Base-by-base conservation (phyloP, 371 early-diverging fungal species). In the Apophysomyces elegans region DNA sequence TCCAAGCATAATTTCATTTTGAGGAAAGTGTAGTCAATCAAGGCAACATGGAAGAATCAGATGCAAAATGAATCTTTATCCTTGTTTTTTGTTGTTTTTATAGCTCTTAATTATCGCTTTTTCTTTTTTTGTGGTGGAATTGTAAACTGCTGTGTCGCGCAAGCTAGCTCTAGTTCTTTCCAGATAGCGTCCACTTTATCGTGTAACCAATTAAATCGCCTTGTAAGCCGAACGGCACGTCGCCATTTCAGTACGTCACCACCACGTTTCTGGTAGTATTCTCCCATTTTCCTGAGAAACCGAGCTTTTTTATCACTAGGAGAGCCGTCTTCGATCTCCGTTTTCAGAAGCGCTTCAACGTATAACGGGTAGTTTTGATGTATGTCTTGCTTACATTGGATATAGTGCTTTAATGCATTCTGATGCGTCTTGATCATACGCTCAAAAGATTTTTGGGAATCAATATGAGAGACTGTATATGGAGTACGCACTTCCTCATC, bases 201-300 rank as follows among this genome's bases (percentile, higher is more conserved):
- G 18, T 64, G 56, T 36, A 36, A 32, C 37, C 41, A 38, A 46
- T 68, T 63, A 47, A 68, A 68, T 38, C 59, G 59, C 21, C 69
- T 37, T 8, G 64, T 50, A 14, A 68, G 60, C 14, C 38, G 64
- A 16, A 68, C 43, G 3, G 64, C 59, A 7, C 39, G 39, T 13
- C 64, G 64, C 69, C 69, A 68, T n/a, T 68, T 44, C 9, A 9
- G 18, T 56, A 63, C 56, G 16, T 46, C 64, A n/a, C 69, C 69
- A 11, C 69, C 69, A 7, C 61, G 59, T n/a, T 60, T 45, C 39
- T 44, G 35, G 43, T 68, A 68, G 13, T 60, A 58, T 21, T 36
- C 47, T 41, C 56, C 50, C 41, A 68, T 44, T 16, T 64, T 57
- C 21, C 32, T 18, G 35, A 35, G 37, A 37, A 58, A 11, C 13